A percentile compares a stretch with the other conserved stretches of the same genome.
These are phyloP conservation scores for Fagus sylvatica DNA, from an alignment of 306 rosid species.

Conservation along the genomic window DNA sequence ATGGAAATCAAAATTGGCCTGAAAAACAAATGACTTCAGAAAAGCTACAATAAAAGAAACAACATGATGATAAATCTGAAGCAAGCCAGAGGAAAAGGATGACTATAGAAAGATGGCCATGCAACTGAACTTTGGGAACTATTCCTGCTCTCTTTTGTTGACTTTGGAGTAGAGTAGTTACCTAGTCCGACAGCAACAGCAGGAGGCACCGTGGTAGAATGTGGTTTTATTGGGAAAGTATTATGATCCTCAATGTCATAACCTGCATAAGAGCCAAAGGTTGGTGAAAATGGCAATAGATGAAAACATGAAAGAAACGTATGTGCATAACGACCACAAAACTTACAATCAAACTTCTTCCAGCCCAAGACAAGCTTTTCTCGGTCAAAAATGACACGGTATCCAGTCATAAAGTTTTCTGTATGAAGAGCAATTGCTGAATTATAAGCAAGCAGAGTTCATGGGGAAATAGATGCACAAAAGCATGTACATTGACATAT, in stretches of 20 bases:
- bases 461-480: background rate
- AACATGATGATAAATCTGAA: slow-evolving; percentile 37
- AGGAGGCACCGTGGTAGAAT: slow-evolving; percentile 60
- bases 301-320: slow-evolving; percentile 11
- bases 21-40: slow-evolving; percentile 27
- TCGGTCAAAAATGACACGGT: slow-evolving; percentile 82
- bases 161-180: slow-evolving; percentile 46
- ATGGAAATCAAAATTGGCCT: slow-evolving; percentile 11
- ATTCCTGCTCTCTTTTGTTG: slow-evolving; percentile 35
- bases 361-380: slow-evolving; percentile 81
- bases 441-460: slow-evolving; percentile 14
- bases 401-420: slow-evolving; percentile 96
- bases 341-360: slow-evolving; percentile 82
- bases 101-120: slow-evolving; percentile 36
- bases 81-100: slow-evolving; percentile 35
- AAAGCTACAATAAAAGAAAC: slow-evolving; percentile 27
- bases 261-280: slow-evolving; percentile 51
- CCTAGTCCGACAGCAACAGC: slow-evolving; percentile 69
- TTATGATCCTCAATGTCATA: slow-evolving; percentile 60
- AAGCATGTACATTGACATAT: slow-evolving; percentile 4
- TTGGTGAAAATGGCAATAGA: slow-evolving; percentile 7
- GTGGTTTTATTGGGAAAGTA: slow-evolving; percentile 35
- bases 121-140: slow-evolving; percentile 44
- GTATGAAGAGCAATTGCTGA: slow-evolving; percentile 37
- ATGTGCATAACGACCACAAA: slow-evolving; percentile 23